Conservation (phyloP, 257 asterid species). For the Lantana camara region DNA sequence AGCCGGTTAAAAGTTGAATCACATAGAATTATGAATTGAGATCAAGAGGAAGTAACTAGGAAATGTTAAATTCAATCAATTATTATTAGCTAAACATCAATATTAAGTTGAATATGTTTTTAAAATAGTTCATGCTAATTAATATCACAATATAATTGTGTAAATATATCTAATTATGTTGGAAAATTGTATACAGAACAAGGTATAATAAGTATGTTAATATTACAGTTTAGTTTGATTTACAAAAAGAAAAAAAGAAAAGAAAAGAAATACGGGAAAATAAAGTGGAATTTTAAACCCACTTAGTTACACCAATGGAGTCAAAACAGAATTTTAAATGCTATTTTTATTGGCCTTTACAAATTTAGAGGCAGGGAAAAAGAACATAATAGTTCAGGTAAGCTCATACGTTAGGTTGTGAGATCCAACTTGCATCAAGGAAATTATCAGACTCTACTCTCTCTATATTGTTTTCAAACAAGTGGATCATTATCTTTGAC, state of each 20-base stretch:
- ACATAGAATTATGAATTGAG: slow-evolving; percentile 76
- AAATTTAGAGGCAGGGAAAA: background rate
- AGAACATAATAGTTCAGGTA: background rate
- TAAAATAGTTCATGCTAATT: too few relatives aligned
- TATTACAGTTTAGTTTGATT: too few relatives aligned
- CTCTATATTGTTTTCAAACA: slow-evolving; percentile 8
- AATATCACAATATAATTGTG: too few relatives aligned
- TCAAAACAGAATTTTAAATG: background rate
- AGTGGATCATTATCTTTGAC: background rate
- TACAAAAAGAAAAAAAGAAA: too few relatives aligned
- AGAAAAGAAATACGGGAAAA: too few relatives aligned
- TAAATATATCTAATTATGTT: too few relatives aligned
- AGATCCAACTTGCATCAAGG: background rate
- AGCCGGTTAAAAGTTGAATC: slow-evolving; percentile 16
- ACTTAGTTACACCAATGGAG: too few relatives aligned
- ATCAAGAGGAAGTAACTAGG: background rate
- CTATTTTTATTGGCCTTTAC: background rate
- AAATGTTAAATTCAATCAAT: background rate
- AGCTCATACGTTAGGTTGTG: slow-evolving; percentile 7
- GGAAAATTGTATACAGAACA: too few relatives aligned
- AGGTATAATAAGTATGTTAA: too few relatives aligned
- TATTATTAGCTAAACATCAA: too few relatives aligned
- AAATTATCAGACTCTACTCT: slow-evolving; percentile 8
- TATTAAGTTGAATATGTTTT: too few relatives aligned
- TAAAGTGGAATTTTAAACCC: too few relatives aligned